Percentiles rank a stretch among this genome's conserved stretches.
Evolutionary conservation across 164 flowering plant genomes (phyloP).

Genomic region (Buxus sempervirens): DNA sequence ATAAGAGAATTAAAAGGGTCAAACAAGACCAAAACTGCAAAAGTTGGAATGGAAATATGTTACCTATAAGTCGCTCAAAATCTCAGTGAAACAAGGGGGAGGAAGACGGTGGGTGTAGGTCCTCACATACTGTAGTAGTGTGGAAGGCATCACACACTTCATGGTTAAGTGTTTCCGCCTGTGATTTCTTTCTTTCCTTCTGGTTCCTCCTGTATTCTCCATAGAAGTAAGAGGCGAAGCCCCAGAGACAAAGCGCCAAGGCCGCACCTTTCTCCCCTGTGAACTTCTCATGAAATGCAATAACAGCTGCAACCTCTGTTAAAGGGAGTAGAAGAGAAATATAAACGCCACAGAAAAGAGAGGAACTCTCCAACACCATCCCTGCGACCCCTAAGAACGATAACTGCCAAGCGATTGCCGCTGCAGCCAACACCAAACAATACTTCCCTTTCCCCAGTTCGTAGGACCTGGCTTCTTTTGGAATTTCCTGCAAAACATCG

Average conservation of each 20-base stretch:
- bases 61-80: too few species aligned
- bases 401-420: slow-evolving; percentile 3
- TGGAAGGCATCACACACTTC: too few species aligned
- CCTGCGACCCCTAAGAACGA: slow-evolving; percentile 4
- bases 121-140: too few species aligned
- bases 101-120: too few species aligned
- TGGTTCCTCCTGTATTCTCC: background rate
- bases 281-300: slow-evolving; percentile 15
- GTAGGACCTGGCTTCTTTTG: slow-evolving; percentile 16
- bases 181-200: background rate
- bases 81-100: too few species aligned
- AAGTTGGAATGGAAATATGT: too few species aligned
- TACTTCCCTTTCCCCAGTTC: slow-evolving; percentile 16
- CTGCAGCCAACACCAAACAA: background rate
- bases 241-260: slow-evolving; percentile 23
- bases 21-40: too few species aligned
- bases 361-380: background rate
- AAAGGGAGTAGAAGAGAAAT: slow-evolving; percentile 6
- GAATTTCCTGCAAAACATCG: slow-evolving; percentile 18
- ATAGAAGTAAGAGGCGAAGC: slow-evolving; percentile 12
- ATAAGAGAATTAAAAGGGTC: too few species aligned
- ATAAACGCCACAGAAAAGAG: slow-evolving; percentile 12
- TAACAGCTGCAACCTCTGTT: slow-evolving; percentile 8
- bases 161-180: too few species aligned
- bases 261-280: slow-evolving; percentile 19